Evolutionary conservation across 163 green algal species (phyloP).

Genomic region (Chlorella variabilis): DNA sequence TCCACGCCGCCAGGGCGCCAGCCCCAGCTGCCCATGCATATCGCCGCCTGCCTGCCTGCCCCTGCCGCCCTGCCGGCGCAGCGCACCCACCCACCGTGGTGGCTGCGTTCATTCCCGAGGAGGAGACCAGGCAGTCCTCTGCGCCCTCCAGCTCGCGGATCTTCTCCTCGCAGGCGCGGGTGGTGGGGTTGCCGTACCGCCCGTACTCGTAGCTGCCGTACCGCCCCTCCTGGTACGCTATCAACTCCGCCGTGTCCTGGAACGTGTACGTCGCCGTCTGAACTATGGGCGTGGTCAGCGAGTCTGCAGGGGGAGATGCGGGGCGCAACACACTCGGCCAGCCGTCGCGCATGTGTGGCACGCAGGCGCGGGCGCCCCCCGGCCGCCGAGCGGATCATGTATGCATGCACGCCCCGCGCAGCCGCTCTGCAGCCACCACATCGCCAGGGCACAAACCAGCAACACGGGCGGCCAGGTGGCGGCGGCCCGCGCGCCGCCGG

Average conservation of each 20-base stretch:
- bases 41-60: background rate
- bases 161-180: constrained; percentile 91
- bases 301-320: constrained; percentile 70
- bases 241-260: constrained; percentile 92
- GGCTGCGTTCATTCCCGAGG: constrained; percentile 95
- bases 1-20: too few relatives aligned
- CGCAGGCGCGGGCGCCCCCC: too few relatives aligned
- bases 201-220: constrained; percentile 97
- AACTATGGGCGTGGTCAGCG: constrained; percentile 97
- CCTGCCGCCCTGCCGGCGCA: too few relatives aligned
- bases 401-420: too few relatives aligned
- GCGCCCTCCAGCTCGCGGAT: constrained; percentile 94
- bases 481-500: background rate
- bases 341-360: too few relatives aligned
- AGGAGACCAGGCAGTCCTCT: constrained; percentile 94
- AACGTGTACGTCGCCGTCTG: constrained; percentile 98
- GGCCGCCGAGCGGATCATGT: background rate
- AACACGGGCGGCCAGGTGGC: too few relatives aligned
- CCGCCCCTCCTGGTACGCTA: constrained; percentile 97
- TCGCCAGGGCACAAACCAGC: too few relatives aligned
- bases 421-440: too few relatives aligned
- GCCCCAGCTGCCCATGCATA: too few relatives aligned
- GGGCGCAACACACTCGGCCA: too few relatives aligned
- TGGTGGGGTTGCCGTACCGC: constrained; percentile 98
- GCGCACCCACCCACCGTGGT: constrained; percentile 70